phyloP scores from a whole-genome alignment of 768 basidiomycete genomes.

The Russula dissimulans region DNA sequence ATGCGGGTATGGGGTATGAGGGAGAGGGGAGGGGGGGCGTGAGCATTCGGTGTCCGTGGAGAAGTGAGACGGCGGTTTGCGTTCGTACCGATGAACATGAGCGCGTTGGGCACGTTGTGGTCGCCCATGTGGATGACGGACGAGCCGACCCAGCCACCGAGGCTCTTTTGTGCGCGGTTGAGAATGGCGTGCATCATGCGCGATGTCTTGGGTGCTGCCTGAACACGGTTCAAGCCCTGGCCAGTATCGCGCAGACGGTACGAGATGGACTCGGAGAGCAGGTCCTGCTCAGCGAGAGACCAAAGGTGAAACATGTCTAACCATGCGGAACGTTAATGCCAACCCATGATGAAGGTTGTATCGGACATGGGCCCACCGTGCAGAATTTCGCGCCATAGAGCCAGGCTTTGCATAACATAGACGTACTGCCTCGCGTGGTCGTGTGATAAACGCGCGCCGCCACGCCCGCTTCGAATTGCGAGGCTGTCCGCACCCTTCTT shows the following conservation, averaged over 20 bases:
- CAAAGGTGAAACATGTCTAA: constrained; percentile 87
- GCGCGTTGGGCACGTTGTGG: constrained; percentile 73
- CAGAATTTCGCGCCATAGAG: constrained; percentile 78
- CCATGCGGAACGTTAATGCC: neutral
- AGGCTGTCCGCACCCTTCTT: constrained; percentile 44
- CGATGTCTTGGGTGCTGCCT: constrained; percentile 80
- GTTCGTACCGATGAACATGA: constrained; percentile 69
- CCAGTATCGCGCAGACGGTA: constrained; percentile 85
- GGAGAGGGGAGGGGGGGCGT: too few species aligned
- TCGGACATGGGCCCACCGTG: constrained; percentile 43
- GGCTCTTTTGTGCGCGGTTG: constrained; percentile 70
- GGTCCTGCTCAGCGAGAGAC: constrained; percentile 72
- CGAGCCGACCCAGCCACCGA: constrained; percentile 79
- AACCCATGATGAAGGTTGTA: neutral
- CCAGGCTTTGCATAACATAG: constrained; percentile 79
- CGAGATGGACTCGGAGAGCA: constrained; percentile 62
- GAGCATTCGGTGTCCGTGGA: too few species aligned
- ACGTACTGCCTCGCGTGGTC: constrained; percentile 81
- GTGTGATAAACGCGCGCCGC: constrained; percentile 73
- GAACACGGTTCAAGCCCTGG: constrained; percentile 85
- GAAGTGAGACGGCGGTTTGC: too few species aligned
- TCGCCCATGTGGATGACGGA: constrained; percentile 89
- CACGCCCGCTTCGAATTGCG: constrained; percentile 73
- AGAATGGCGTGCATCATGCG: constrained; percentile 85
- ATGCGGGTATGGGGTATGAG: neutral